phyloP scores from a whole-genome alignment of 371 early-diverging fungal genomes.

The Mortierella sp. region DNA sequence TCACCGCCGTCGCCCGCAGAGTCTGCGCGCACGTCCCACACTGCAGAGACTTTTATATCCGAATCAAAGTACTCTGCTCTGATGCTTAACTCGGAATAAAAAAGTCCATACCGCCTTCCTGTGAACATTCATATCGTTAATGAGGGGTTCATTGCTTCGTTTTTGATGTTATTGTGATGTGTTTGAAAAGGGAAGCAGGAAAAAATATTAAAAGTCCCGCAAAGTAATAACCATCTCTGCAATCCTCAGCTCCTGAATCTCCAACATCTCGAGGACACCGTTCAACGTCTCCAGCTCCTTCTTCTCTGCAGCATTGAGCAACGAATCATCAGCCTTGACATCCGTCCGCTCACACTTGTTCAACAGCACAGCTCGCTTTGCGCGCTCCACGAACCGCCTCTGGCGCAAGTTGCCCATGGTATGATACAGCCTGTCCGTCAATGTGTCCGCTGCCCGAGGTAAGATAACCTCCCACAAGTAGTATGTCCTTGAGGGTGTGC shows the following conservation, averaged over 20 bases:
- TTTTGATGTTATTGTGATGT: neutral
- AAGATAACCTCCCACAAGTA: constrained; percentile 87
- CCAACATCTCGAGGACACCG: constrained; percentile 66
- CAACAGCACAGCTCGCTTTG: constrained; percentile 70
- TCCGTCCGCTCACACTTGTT: constrained; percentile 86
- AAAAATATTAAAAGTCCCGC: constrained; percentile 66
- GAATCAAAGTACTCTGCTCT: constrained; percentile 23
- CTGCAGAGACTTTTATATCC: constrained; percentile 4
- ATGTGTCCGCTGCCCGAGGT: constrained; percentile 69
- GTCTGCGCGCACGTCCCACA: neutral
- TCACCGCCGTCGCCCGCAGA: constrained; percentile 3
- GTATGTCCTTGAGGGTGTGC: constrained; percentile 87
- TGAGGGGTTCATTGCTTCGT: neutral
- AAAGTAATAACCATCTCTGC: constrained; percentile 78
- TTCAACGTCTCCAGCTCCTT: constrained; percentile 67
- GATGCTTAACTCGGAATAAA: constrained; percentile 14
- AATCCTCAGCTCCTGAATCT: constrained; percentile 72
- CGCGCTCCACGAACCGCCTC: constrained; percentile 73
- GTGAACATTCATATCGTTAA: neutral
- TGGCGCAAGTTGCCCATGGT: constrained; percentile 78
- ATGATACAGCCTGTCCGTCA: constrained; percentile 75
- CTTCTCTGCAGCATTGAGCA: constrained; percentile 73
- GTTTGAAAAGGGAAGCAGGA: neutral
- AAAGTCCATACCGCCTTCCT: neutral
- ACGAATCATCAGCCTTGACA: constrained; percentile 70